These are phyloP conservation scores for Phyllosticta citribraziliensis DNA, from an alignment of 2,329 filamentous ascomycete species.

Conservation along the genomic window DNA sequence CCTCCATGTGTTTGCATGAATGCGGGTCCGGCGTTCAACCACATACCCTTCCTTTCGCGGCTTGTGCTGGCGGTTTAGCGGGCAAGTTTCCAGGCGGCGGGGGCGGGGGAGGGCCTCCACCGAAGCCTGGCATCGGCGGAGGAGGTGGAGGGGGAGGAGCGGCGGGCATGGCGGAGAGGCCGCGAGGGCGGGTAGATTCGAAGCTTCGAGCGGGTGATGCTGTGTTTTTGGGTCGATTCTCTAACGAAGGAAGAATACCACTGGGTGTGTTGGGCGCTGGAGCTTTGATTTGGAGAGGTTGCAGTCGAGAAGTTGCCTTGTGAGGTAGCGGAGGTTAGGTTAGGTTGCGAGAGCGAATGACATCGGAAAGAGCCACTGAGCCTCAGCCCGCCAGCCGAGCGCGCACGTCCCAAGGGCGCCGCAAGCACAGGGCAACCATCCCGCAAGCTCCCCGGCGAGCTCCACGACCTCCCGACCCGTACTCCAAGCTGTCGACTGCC, in stretches of 20 bases:
- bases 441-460: background rate
- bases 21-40: background rate
- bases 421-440: conserved; percentile 1
- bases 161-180: conserved; percentile 27
- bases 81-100: conserved; percentile 55
- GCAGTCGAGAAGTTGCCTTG: background rate
- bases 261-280: background rate
- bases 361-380: background rate
- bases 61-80: conserved; percentile 45
- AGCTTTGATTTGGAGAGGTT: background rate
- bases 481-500: conserved; percentile 15
- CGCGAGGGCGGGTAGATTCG: background rate
- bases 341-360: conserved; percentile 8
- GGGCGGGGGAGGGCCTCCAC: conserved; percentile 49
- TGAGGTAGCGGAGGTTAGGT: background rate
- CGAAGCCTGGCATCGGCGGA: conserved; percentile 48
- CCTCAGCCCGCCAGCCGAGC: background rate
- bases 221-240: background rate
- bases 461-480: background rate
- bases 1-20: background rate
- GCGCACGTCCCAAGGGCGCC: background rate
- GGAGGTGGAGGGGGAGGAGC: conserved; percentile 61
- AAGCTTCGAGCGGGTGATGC: background rate
- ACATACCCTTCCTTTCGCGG: conserved; percentile 54
- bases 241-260: background rate